phyloP scores from a whole-genome alignment of 768 basidiomycete species.

The Trametes elegans region DNA sequence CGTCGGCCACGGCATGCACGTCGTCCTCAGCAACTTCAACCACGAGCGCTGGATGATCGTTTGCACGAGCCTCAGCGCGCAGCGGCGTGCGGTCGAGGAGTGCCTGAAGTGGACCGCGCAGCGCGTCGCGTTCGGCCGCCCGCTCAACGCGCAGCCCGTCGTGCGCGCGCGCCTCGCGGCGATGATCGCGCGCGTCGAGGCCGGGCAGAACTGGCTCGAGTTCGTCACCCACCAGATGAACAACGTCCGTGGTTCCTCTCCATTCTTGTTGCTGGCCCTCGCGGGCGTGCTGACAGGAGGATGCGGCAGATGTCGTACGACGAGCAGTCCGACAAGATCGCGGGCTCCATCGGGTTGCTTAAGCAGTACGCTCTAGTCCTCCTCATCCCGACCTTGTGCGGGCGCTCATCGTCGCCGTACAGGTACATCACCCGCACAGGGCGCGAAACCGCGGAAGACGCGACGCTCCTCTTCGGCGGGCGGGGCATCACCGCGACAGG shows the following conservation, averaged over 20 bases:
- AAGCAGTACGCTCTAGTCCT: slow-evolving; percentile 65
- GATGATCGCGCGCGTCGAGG: slow-evolving; percentile 91
- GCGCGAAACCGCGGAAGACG: slow-evolving; percentile 70
- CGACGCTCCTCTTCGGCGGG: slow-evolving; percentile 86
- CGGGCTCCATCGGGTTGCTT: slow-evolving; percentile 84
- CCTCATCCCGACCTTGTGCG: neutral
- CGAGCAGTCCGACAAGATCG: slow-evolving; percentile 81
- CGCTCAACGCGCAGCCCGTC: slow-evolving; percentile 77
- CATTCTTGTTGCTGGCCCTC: slow-evolving; percentile 15
- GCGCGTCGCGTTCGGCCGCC: slow-evolving; percentile 88
- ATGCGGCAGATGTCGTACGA: slow-evolving; percentile 73
- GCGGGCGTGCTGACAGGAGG: neutral
- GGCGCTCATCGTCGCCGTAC: slow-evolving; percentile 6
- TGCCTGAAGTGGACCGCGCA: slow-evolving; percentile 93
- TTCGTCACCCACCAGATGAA: slow-evolving; percentile 90
- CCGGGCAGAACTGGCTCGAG: slow-evolving; percentile 87
- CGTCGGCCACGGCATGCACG: slow-evolving; percentile 79
- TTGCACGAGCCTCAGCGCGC: slow-evolving; percentile 66
- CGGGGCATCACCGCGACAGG: slow-evolving; percentile 83
- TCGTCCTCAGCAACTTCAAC: slow-evolving; percentile 85
- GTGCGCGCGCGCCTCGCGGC: slow-evolving; percentile 82
- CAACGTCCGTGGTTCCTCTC: slow-evolving; percentile 48
- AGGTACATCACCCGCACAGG: slow-evolving; percentile 69
- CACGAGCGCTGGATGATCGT: slow-evolving; percentile 91
- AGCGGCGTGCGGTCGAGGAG: slow-evolving; percentile 84